These are phyloP conservation scores for Cinchona pubescens DNA, from an alignment of 257 asterid species.

Conservation along the genomic window DNA sequence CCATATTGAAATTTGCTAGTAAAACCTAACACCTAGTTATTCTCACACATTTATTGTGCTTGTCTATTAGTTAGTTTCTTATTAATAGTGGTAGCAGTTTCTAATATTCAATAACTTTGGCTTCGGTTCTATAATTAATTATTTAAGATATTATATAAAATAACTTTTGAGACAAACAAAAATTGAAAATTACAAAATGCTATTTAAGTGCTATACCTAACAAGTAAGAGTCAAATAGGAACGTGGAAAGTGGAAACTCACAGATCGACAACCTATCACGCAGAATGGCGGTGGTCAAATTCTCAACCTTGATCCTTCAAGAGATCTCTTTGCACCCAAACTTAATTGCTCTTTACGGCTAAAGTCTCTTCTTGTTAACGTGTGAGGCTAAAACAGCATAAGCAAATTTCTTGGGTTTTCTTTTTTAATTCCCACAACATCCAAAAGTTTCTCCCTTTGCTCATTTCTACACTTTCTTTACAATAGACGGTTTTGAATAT, in stretches of 20 bases:
- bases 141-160: no score
- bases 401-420: background rate
- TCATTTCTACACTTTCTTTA: conserved; percentile 9
- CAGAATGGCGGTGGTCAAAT: conserved; percentile 80
- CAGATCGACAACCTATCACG: conserved; percentile 41
- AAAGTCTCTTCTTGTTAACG: background rate
- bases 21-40: conserved; percentile 64
- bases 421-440: conserved; percentile 17
- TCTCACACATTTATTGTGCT: conserved; percentile 60
- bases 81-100: conserved; percentile 8
- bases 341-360: conserved; percentile 22
- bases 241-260: conserved; percentile 41
- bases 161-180: no score
- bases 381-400: conserved; percentile 1
- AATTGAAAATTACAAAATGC: no score
- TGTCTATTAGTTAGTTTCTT: conserved; percentile 39
- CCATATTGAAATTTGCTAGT: conserved; percentile 36
- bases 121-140: no score
- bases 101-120: conserved; percentile 8
- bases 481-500: conserved; percentile 13
- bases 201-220: no score
- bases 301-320: conserved; percentile 26
- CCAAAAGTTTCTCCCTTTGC: conserved; percentile 11
- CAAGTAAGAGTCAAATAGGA: conserved; percentile 45
- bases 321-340: background rate